Evolutionary conservation across 176 grass and related monocot species (phyloP).

Genomic region (Zizania latifolia): DNA sequence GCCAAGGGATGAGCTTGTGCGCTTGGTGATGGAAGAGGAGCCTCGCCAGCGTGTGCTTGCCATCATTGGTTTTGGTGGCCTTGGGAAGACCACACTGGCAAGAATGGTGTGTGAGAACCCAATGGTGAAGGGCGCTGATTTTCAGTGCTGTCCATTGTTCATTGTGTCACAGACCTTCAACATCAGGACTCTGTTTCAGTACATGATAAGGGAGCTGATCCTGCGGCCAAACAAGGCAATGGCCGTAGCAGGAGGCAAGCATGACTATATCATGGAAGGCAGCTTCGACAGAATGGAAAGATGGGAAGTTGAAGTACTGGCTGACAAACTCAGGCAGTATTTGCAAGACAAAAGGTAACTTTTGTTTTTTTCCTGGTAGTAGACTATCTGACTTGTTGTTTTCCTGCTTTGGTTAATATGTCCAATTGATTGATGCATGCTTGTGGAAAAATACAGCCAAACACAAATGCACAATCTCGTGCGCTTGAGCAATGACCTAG

Average conservation of each 20-base stretch:
- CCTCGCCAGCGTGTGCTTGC: conserved; percentile 14
- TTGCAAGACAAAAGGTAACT: conserved; percentile 45
- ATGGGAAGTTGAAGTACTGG: conserved; percentile 15
- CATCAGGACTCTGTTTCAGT: conserved; percentile 10
- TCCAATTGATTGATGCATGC: not conserved
- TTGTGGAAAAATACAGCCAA: no score
- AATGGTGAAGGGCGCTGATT: conserved; percentile 3
- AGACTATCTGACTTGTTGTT: not conserved
- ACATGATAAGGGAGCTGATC: conserved; percentile 24
- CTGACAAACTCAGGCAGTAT: conserved; percentile 19
- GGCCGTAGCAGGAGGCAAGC: not conserved
- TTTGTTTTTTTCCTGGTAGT: no score
- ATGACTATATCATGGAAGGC: not conserved
- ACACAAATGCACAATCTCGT: no score
- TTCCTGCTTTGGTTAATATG: no score
- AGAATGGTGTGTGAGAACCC: conserved; percentile 27
- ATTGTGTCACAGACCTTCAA: conserved; percentile 32
- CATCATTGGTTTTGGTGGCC: conserved; percentile 23
- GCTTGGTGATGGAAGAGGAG: conserved; percentile 19
- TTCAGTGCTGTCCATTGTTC: conserved; percentile 23
- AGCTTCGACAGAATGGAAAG: conserved; percentile 18
- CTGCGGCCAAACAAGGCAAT: not conserved
- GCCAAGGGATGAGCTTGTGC: conserved; percentile 4
- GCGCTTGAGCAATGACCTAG: not conserved
- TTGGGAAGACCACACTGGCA: conserved; percentile 32